Percentiles rank a stretch among this genome's conserved stretches.
Conservation (phyloP, 192 early-diverging fungal species). For the Coemansia sp. region DNA sequence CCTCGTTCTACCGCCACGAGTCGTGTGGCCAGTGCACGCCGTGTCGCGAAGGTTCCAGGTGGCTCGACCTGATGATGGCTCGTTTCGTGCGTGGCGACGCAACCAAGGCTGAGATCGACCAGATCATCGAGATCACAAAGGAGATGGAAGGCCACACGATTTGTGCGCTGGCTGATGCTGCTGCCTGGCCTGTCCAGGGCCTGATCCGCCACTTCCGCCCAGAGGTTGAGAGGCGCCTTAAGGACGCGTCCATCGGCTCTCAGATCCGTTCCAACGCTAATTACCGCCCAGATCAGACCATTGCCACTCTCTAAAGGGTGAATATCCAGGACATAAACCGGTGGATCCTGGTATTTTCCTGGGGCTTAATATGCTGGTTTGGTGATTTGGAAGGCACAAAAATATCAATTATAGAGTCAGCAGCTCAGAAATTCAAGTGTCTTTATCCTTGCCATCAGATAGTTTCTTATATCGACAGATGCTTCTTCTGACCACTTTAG, state of each 20-base stretch:
- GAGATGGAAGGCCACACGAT: conserved; percentile 99
- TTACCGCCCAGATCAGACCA: conserved; percentile 48
- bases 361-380: no score
- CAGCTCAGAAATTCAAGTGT: not conserved
- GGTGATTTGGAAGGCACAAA: no score
- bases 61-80: conserved; percentile 95
- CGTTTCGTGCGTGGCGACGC: conserved; percentile 90
- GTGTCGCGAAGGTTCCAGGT: conserved; percentile 93
- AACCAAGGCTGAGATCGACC: conserved; percentile 85
- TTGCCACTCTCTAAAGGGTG: conserved; percentile 46
- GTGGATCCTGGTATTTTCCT: no score
- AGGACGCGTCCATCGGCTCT: conserved; percentile 27
- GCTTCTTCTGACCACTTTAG: not conserved
- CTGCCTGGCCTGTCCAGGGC: conserved; percentile 97
- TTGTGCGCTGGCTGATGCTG: conserved; percentile 97
- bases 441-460: not conserved
- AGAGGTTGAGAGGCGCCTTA: conserved; percentile 36
- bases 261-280: conserved; percentile 30
- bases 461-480: not conserved
- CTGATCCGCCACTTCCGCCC: conserved; percentile 85
- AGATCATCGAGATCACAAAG: conserved; percentile 91
- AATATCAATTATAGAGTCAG: no score
- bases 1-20: conserved; percentile 97
- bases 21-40: conserved; percentile 99
- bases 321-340: no score